phyloP scores from a whole-genome alignment of 257 asterid species.

The Coffea canephora region DNA sequence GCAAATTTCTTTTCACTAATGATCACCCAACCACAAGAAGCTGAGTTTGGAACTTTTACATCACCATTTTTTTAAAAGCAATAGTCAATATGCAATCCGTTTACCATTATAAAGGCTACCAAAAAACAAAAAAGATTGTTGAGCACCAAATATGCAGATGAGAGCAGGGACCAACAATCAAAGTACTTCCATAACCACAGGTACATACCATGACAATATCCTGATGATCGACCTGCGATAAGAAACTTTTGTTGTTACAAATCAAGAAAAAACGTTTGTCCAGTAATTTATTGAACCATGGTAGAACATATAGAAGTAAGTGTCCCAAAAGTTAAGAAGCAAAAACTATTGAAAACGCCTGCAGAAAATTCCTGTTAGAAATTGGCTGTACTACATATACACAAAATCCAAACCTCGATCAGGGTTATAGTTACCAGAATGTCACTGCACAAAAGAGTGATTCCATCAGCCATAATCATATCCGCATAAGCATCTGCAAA shows the following conservation, averaged over 20 bases:
- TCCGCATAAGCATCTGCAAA: slow-evolving; percentile 41
- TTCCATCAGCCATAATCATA: slow-evolving; percentile 58
- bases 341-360: not conserved
- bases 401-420: slow-evolving; percentile 13
- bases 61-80: not conserved
- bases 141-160: not conserved
- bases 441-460: slow-evolving; percentile 45
- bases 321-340: not conserved
- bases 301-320: not conserved
- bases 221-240: slow-evolving; percentile 89
- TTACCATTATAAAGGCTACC: not conserved
- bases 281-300: not conserved
- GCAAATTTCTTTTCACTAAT: not conserved
- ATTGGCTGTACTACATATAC: not conserved
- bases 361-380: not conserved
- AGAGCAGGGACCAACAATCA: not conserved
- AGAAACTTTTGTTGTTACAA: not conserved
- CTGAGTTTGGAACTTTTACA: not conserved
- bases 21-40: not conserved
- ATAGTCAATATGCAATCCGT: not conserved
- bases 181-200: not conserved
- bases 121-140: not conserved
- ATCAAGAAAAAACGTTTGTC: not conserved
- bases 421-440: slow-evolving; percentile 38
- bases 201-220: slow-evolving; percentile 90